phyloP scores from a whole-genome alignment of 2,329 filamentous ascomycete genomes.

The Diplodia sapinea region DNA sequence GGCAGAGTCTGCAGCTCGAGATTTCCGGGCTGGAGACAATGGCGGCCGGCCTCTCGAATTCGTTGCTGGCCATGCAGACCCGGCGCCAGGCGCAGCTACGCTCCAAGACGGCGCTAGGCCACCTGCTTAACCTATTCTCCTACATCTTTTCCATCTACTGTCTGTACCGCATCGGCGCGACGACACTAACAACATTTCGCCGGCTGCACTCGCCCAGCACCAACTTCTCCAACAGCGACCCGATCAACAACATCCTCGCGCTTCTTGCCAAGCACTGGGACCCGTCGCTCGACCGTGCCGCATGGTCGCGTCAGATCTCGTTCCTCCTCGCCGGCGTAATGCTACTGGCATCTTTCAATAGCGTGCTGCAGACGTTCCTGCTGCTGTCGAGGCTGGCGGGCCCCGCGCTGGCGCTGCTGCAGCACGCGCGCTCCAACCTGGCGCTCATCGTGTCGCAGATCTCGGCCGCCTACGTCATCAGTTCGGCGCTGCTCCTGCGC shows the following conservation, averaged over 20 bases:
- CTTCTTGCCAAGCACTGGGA: conserved; percentile 84
- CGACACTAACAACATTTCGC: conserved; percentile 69
- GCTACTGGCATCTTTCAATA: conserved; percentile 79
- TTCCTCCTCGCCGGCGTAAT: conserved; percentile 84
- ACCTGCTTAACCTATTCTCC: conserved; percentile 66
- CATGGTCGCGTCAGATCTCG: conserved; percentile 84
- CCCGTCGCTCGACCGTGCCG: conserved; percentile 77
- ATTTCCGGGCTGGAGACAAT: conserved; percentile 81
- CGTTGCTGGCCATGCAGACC: conserved; percentile 67
- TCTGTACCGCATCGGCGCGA: conserved; percentile 79
- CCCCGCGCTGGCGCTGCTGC: conserved; percentile 64
- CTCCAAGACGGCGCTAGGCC: conserved; percentile 70
- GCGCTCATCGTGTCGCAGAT: conserved; percentile 82
- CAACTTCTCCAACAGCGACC: conserved; percentile 73
- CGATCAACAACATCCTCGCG: conserved; percentile 81
- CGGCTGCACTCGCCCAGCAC: conserved; percentile 52
- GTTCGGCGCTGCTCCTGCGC: conserved; percentile 74
- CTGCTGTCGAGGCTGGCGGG: conserved; percentile 74
- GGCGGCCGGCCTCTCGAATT: conserved; percentile 71
- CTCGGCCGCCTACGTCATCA: conserved; percentile 84
- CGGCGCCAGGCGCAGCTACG: conserved; percentile 69
- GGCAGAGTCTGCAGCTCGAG: conserved; percentile 69
- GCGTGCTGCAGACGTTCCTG: conserved; percentile 82
- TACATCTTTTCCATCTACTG: conserved; percentile 82
- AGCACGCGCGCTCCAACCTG: conserved; percentile 76